Conservation (phyloP, 345 rosid species). For the Cardiospermum halicacabum region DNA sequence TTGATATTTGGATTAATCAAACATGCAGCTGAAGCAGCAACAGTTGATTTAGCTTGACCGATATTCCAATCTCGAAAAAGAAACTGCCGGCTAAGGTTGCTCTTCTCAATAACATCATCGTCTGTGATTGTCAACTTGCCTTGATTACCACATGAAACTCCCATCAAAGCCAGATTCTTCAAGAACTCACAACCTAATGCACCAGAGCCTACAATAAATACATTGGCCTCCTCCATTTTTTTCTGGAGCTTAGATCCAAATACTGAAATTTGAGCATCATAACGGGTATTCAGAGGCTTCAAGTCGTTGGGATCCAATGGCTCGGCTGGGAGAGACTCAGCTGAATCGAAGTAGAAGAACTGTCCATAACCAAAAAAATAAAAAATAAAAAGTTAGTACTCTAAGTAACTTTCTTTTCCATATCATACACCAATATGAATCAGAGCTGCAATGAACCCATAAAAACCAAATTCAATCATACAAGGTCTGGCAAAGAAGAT, state of each 20-base stretch:
- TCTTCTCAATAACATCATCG: constrained; percentile 80
- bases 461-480: background rate
- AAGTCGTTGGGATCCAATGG: constrained; percentile 60
- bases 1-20: constrained; percentile 60
- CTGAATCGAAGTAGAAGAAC: constrained; percentile 86
- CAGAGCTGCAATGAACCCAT: background rate
- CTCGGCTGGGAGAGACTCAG: constrained; percentile 74
- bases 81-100: constrained; percentile 75
- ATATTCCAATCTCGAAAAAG: constrained; percentile 78
- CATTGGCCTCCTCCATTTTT: constrained; percentile 68
- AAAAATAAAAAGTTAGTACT: constrained; percentile 6
- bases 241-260: constrained; percentile 79
- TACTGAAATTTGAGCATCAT: constrained; percentile 88
- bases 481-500: background rate
- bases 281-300: constrained; percentile 59
- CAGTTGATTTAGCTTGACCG: constrained; percentile 78
- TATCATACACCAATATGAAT: background rate
- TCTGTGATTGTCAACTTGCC: constrained; percentile 69
- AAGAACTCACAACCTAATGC: constrained; percentile 92
- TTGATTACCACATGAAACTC: constrained; percentile 54
- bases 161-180: constrained; percentile 85
- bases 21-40: constrained; percentile 63
- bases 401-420: background rate
- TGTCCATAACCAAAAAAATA: constrained; percentile 25
- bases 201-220: constrained; percentile 81